Evolutionary conservation across 305 asterid genomes (phyloP).

Genomic region (Rubia tinctorum): DNA sequence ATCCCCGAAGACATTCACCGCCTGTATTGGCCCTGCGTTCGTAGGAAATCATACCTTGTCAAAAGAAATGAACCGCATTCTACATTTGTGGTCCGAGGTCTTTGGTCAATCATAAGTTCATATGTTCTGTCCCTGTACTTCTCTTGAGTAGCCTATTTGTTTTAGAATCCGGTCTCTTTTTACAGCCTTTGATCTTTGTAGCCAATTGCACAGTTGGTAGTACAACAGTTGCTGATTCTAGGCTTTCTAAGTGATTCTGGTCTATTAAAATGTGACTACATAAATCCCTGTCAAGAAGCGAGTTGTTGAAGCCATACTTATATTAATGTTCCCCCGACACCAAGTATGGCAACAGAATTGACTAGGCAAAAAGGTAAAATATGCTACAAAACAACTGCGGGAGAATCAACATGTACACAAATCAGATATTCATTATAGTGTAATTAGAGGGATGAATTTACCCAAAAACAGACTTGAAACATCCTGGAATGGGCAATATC

Average conservation of each 20-base stretch:
- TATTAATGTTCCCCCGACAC: neutral
- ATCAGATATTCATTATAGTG: slow-evolving; percentile 1
- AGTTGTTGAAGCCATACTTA: neutral
- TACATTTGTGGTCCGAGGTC: too few species aligned
- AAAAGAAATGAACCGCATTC: too few species aligned
- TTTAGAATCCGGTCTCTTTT: too few species aligned
- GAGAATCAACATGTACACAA: neutral
- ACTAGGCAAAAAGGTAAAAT: neutral
- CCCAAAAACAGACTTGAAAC: slow-evolving; percentile 32
- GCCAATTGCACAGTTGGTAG: too few species aligned
- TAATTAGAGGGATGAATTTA: neutral
- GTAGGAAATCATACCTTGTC: too few species aligned
- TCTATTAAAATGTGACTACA: neutral
- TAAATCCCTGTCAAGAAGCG: neutral
- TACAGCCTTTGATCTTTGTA: too few species aligned
- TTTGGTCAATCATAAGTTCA: too few species aligned
- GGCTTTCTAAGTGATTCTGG: neutral
- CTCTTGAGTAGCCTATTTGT: too few species aligned
- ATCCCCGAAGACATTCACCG: too few species aligned
- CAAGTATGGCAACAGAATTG: neutral
- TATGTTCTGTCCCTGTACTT: too few species aligned
- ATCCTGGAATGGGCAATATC: slow-evolving; percentile 29
- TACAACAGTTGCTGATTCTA: too few species aligned
- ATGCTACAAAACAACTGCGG: neutral
- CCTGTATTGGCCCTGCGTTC: too few species aligned